Evolutionary conservation across 2,329 filamentous ascomycete species (phyloP).

Genomic region (Fusarium floridanum): DNA sequence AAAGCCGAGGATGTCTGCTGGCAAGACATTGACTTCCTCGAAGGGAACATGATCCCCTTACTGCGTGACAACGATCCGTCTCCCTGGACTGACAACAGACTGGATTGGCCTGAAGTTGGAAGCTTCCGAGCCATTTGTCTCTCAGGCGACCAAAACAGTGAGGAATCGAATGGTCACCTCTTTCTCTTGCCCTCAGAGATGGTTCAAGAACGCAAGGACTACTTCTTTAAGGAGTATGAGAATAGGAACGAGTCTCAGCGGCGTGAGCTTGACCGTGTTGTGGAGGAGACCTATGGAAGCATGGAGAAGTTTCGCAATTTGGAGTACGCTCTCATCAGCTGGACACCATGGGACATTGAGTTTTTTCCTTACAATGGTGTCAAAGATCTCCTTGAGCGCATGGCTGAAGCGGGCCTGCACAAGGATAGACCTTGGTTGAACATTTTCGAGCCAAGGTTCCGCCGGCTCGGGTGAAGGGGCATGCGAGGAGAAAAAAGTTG

Average conservation of each 20-base stretch:
- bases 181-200: neutral
- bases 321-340: conserved; percentile 6
- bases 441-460: conserved; percentile 12
- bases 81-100: neutral
- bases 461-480: neutral
- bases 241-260: conserved; percentile 2
- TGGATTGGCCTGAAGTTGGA: neutral
- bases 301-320: conserved; percentile 1
- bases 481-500: neutral
- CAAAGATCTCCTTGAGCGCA: conserved; percentile 2
- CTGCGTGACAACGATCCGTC: neutral
- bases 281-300: conserved; percentile 10
- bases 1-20: neutral
- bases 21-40: conserved; percentile 4
- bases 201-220: conserved; percentile 2
- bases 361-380: conserved; percentile 8
- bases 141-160: neutral
- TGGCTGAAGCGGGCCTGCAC: conserved; percentile 6
- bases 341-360: conserved; percentile 5
- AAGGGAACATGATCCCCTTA: neutral
- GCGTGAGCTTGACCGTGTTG: neutral
- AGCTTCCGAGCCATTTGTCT: neutral
- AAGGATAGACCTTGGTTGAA: conserved; percentile 8
- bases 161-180: neutral
- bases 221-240: conserved; percentile 11